Base-by-base conservation (phyloP, 192 early-diverging fungal species). In the Podila epigama region DNA sequence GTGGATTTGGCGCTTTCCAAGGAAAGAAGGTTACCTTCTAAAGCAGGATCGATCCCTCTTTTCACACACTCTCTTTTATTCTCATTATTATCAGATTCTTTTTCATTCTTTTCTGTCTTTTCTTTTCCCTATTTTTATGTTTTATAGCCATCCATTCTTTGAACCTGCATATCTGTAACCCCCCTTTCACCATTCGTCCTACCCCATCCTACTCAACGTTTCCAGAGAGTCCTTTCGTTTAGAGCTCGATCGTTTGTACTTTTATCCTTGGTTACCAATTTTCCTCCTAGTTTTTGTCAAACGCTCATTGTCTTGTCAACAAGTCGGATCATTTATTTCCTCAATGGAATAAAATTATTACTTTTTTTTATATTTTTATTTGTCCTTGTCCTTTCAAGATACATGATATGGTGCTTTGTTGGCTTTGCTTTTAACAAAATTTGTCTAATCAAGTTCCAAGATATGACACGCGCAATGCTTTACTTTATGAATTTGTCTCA, bases 1-100 rank as follows among this genome's bases (percentile, higher is more conserved):
- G 88, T 58, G 86, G 88, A 48, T 81, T 84, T 42, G 86, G 85
- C 57, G 31, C 73, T 41, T 77, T 77, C 73, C 54, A 58, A 39
- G 73, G 73, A 22, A 60, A 54, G 53, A 77, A 68, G 73, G 73
- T 77, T 37, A 77, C 73, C 36, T 77, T 77, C 55, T 77, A 77
- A 77, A 56, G n/a, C n/a, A n/a, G n/a, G n/a, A n/a, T n/a, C n/a
- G 25, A 41, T 29, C 41, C 32, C 13, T 41, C 32, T 56, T 48
- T 48, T 48, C 25, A 22, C 44, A 28, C 9, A 27, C 39, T 22
- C 27, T 22, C 37, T 22, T 20, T 12, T 25, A 20, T n/a, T 18
- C 39, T 59, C 10, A 35, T 36, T 28, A 35, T 40, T 40, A 36
- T 10, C 18, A 10, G 6, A 51, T 7, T 32, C 52, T 54, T n/a